Base-by-base conservation (phyloP, 2,329 filamentous ascomycete genomes). In the Talaromyces marneffei region DNA sequence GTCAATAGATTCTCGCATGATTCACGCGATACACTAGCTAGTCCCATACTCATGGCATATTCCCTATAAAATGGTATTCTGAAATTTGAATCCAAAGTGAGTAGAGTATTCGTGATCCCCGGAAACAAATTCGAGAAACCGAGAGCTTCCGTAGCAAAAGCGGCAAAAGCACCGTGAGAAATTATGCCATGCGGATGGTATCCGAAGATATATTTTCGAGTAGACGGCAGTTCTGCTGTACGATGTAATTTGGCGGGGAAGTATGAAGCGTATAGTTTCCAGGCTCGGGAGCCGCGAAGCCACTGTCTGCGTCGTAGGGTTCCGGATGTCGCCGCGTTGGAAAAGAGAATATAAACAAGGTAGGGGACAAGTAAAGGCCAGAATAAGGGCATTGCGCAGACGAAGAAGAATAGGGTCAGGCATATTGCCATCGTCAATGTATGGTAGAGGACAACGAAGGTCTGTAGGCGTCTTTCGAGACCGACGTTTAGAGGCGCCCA, bases 181-280 rank as follows among this genome's bases (percentile, higher is more conserved):
- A 99, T 97, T 74, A 99, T 97, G 25, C 94, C 93, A 72, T 99
- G 94, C 0, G 94, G 94, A 70, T 97, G 94, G 74, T 97, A 97
- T 48, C 93, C 93, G 69, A 99, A 92, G 65, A 99, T 92, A 78
- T 97, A 99, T 76, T 96, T 96, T 65, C 92, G 83, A 1, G 88
- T 91, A 0, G 91, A 84, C 23, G 89, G 84, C 6, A 99, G 84
- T 61, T 88, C 83, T 66, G 89, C 84, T 3, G 91, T 94, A 66
- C 94, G 91, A 78, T 97, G 92, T 40, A 99, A 82, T 61, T 84
- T 85, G 53, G 92, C 91, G 3, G 94, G 94, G 71, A 95, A 99
- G 79, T 97, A 99, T 16, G 86, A 90, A 27, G 90, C 92, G 72
- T 97, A 97, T 50, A 95, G 84, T 39, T 84, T 89, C 93, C 93